A percentile compares a stretch with the other conserved stretches of the same genome.
These are phyloP conservation scores for Sistotremastrum suecicum DNA, from an alignment of 768 basidiomycete genomes.

Conservation along the genomic window DNA sequence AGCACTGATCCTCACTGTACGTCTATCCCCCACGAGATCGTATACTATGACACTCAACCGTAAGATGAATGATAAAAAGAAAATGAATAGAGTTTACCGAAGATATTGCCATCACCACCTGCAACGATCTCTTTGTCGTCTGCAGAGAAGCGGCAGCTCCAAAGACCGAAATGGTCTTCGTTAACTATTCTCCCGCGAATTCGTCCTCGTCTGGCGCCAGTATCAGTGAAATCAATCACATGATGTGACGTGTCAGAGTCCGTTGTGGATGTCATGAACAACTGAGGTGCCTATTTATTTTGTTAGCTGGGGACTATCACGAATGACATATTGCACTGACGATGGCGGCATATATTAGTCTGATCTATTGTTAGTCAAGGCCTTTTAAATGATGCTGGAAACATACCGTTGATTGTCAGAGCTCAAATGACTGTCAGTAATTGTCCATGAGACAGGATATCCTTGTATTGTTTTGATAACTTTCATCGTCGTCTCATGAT, in stretches of 20 bases:
- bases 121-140: constrained; percentile 94
- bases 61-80: neutral
- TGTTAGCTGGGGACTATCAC: constrained; percentile 5
- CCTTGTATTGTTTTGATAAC: constrained; percentile 59
- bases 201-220: constrained; percentile 10
- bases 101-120: constrained; percentile 73
- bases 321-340: neutral
- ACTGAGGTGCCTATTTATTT: constrained; percentile 42
- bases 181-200: constrained; percentile 20
- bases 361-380: constrained; percentile 14
- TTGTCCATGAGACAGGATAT: constrained; percentile 73
- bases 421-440: constrained; percentile 88
- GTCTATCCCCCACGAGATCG: constrained; percentile 66
- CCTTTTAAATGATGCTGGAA: constrained; percentile 1
- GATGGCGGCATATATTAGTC: constrained; percentile 89
- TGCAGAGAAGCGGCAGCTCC: constrained; percentile 91
- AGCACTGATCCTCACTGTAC: constrained; percentile 76
- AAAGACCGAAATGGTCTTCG: constrained; percentile 56
- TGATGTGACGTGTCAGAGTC: constrained; percentile 48
- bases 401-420: constrained; percentile 71
- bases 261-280: constrained; percentile 65
- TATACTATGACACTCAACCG: constrained; percentile 47
- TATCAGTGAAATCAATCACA: constrained; percentile 36
- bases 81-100: constrained; percentile 29
- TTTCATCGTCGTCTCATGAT: constrained; percentile 36